Base-by-base conservation (phyloP, 495 filamentous ascomycete species). In the Xylaria curta region DNA sequence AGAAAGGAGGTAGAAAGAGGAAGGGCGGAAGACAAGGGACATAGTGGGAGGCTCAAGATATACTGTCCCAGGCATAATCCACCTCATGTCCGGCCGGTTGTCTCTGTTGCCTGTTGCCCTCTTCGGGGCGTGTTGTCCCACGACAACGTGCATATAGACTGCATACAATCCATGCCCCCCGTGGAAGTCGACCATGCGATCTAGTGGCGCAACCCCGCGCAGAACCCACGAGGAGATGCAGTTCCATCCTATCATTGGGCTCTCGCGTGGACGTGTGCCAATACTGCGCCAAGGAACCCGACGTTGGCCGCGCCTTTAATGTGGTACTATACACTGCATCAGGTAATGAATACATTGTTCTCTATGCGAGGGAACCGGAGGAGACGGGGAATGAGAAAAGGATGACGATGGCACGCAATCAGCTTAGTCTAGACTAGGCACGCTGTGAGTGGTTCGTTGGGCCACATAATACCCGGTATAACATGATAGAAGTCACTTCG, bases 1-100 rank as follows among this genome's bases (percentile, higher is more conserved):
- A 62, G 33, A 54, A n/a, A 64, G 56, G 59, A 36, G 13, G 63
- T 70, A 56, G 74, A 56, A 53, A 53, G 49, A 31, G 49, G 49
- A 56, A 42, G 38, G 19, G 40, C 46, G 63, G 63, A 66, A 2
- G 44, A 67, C 65, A 56, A 56, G 49, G 65, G 65, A 21, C 21
- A 67, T 67, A 67, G 65, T 67, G 65, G 65, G 65, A 67, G 49
- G 65, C 65, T 67, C 65, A 67, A 56, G 65, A 67, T 67, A 67
- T 67, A 67, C 65, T 67, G 65, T 67, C 65, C 17, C 21, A 28
- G 21, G 33, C 36, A 42, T 40, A 40, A 40, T 56, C 47, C 49
- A 54, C 65, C 40, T 21, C 47, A 26, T 44, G 42, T 40, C 65
- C 49, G 47, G 33, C 21, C 36, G 65, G 65, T 40, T 47, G 49